These are phyloP conservation scores for Botrytis cinerea DNA, from an alignment of 2,329 filamentous ascomycete species.

Conservation along the genomic window DNA sequence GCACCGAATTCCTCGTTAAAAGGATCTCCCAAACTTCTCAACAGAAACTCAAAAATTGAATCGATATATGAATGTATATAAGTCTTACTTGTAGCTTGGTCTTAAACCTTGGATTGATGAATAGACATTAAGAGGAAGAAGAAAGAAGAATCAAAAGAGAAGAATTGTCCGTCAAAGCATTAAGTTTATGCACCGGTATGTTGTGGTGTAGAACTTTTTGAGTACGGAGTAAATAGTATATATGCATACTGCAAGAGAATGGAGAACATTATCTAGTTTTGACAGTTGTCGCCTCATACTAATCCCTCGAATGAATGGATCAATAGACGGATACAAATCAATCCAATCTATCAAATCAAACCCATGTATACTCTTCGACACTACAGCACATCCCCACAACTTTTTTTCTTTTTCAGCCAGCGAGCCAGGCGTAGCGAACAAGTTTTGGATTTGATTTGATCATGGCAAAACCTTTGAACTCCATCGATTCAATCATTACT, in stretches of 20 bases:
- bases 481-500: background rate
- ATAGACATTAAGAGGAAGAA: background rate
- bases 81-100: background rate
- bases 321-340: background rate
- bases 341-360: background rate
- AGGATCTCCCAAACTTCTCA: background rate
- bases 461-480: background rate
- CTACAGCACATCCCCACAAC: conserved; percentile 6
- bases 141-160: background rate
- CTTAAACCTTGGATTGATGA: background rate
- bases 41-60: background rate
- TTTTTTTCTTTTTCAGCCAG: conserved; percentile 12
- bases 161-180: background rate
- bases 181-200: conserved; percentile 14
- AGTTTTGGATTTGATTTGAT: background rate
- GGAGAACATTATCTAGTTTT: conserved; percentile 12
- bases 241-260: conserved; percentile 16
- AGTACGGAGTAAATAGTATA: conserved; percentile 5
- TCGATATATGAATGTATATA: background rate
- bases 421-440: background rate
- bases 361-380: background rate
- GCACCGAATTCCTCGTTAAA: background rate
- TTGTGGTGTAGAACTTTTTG: background rate
- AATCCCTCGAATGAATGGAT: conserved; percentile 13
- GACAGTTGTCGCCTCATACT: conserved; percentile 23